Evolutionary conservation across 2,329 filamentous ascomycete species (phyloP), one percentile per base, ranked within the genome.

Genomic region (Lizonia empirigonia): DNA sequence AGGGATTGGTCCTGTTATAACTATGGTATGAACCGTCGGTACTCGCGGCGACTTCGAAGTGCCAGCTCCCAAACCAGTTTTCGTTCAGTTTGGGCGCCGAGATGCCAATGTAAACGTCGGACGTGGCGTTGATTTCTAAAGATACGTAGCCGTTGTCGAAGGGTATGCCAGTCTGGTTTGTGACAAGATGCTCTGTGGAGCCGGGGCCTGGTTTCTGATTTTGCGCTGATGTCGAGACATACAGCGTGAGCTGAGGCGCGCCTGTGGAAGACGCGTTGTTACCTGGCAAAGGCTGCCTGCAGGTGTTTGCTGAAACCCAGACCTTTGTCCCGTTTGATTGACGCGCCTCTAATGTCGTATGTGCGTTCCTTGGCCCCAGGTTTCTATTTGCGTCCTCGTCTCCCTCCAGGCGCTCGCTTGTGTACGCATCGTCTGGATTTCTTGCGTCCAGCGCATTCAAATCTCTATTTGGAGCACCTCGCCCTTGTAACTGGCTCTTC

Each of bases 291-390:
- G 93, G 94, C 63, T 95, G 91, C 20, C 84, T 74, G 72, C 94
- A 99, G 1, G 90, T 92, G 60, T 91, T 97, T 34, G 91, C 85
- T 2, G 91, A 91, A 45, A 99, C 81, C 71, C 88, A 97, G 3
- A 97, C 78, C 13, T 73, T 72, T 19, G 73, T 67, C 19, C 67
- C 64, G 23, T 62, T 44, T 10, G 32, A 2, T 33, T 72, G 69
- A 19, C 67, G 61, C 38, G 62, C 67, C 20, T 50, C 47, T 45
- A 65, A 7, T 24, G 44, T 48, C 6, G 49, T 49, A 19, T 34
- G 57, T 12, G 36, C 18, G n/a, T 54, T 45, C 3, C 42, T 51
- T 24, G 32, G 15, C 15, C 41, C 49, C 4, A 35, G 34, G n/a
- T 40, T 27, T 13, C 71, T 50, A 2, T 2, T 23, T 12, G 12